A percentile compares a stretch with the other conserved stretches of the same genome.
These are phyloP conservation scores for Auriculariales sp. DNA, from an alignment of 768 basidiomycete species.

Conservation along the genomic window DNA sequence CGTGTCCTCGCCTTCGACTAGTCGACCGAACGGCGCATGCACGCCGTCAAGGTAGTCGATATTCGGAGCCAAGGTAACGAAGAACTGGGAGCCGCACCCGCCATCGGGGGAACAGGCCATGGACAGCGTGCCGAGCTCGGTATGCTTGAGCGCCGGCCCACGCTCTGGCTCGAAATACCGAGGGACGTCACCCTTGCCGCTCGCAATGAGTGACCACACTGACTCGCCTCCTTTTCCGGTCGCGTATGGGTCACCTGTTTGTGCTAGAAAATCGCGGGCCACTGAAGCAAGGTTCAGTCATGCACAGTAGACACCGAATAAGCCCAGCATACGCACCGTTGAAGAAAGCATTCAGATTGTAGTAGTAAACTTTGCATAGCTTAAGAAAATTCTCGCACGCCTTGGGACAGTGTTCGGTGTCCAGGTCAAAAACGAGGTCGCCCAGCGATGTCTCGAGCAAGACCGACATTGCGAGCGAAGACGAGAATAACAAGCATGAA, in stretches of 20 bases:
- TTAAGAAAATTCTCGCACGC: conserved; percentile 95
- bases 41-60: conserved; percentile 93
- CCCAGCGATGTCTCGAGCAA: conserved; percentile 94
- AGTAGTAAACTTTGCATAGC: conserved; percentile 93
- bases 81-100: conserved; percentile 95
- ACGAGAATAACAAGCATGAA: not conserved
- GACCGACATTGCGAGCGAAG: conserved; percentile 57
- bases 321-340: conserved; percentile 49
- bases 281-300: conserved; percentile 30
- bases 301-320: conserved; percentile 1
- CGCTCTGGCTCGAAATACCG: conserved; percentile 86
- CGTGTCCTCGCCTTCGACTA: conserved; percentile 88
- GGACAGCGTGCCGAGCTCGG: conserved; percentile 74
- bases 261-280: conserved; percentile 93
- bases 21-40: conserved; percentile 89
- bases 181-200: conserved; percentile 23
- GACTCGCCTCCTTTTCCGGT: conserved; percentile 90
- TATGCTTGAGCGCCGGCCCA: conserved; percentile 70
- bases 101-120: conserved; percentile 91
- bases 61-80: conserved; percentile 79
- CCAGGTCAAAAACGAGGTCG: conserved; percentile 92
- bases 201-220: conserved; percentile 66
- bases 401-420: conserved; percentile 79
- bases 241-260: conserved; percentile 91
- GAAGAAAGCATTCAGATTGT: conserved; percentile 95